Evolutionary conservation across 139 green algal genomes (phyloP).

Genomic region (Coccomyxa sp.): DNA sequence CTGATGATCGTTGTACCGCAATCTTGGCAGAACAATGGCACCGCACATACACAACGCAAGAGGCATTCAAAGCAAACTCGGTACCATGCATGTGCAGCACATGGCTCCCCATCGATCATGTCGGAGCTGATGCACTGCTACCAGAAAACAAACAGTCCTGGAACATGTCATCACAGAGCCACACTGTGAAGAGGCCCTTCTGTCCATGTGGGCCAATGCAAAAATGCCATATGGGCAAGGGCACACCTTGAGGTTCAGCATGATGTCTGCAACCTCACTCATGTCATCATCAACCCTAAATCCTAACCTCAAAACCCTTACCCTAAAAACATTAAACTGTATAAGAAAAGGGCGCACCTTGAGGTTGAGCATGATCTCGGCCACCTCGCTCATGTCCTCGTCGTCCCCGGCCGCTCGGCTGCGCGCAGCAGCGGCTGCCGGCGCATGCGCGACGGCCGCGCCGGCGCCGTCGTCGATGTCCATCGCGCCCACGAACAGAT

Average conservation of each 20-base stretch:
- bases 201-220: no score
- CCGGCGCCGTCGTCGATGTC: constrained; percentile 15
- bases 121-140: neutral
- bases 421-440: neutral
- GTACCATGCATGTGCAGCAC: neutral
- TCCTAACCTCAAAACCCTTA: no score
- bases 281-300: constrained; percentile 23
- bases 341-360: constrained; percentile 4
- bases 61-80: neutral
- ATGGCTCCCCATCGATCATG: neutral
- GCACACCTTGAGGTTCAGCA: constrained; percentile 25
- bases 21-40: neutral
- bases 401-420: neutral
- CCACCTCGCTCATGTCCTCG: constrained; percentile 41
- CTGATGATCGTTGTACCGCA: neutral
- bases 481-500: constrained; percentile 15
- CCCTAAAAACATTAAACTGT: neutral
- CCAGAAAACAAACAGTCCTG: neutral
- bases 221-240: neutral
- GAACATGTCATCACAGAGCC: no score
- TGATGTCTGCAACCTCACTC: constrained; percentile 50
- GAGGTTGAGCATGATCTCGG: constrained; percentile 43
- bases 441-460: neutral
- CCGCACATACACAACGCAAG: neutral
- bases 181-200: no score